Evolutionary conservation across 305 asterid species (phyloP).

Genomic region (Plantago coronopus): DNA sequence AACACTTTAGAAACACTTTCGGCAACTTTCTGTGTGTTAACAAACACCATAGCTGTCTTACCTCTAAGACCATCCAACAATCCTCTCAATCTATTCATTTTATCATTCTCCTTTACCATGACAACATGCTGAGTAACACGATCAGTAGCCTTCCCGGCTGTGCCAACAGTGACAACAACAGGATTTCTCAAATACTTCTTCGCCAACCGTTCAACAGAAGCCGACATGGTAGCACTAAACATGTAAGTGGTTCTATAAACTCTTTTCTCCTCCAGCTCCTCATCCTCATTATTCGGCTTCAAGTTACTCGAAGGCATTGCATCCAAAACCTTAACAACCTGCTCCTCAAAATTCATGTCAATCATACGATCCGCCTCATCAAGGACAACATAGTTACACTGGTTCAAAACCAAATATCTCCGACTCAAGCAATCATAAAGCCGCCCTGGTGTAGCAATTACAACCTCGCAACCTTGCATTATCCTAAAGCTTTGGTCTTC

Average conservation of each 20-base stretch:
- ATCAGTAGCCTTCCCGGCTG: slow-evolving; percentile 77
- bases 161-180: slow-evolving; percentile 80
- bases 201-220: slow-evolving; percentile 84
- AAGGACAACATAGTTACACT: slow-evolving; percentile 83
- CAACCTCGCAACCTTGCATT: slow-evolving; percentile 90
- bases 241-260: slow-evolving; percentile 80
- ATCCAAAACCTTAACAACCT: slow-evolving; percentile 74
- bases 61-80: slow-evolving; percentile 76
- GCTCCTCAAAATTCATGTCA: slow-evolving; percentile 89
- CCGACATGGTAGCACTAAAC: slow-evolving; percentile 91
- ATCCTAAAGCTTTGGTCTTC: slow-evolving; percentile 78
- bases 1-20: slow-evolving; percentile 57
- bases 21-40: slow-evolving; percentile 68
- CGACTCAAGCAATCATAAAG: slow-evolving; percentile 82
- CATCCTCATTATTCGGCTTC: slow-evolving; percentile 87
- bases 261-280: slow-evolving; percentile 81
- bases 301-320: slow-evolving; percentile 92
- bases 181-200: slow-evolving; percentile 84
- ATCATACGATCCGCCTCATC: slow-evolving; percentile 97
- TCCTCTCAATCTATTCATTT: slow-evolving; percentile 47
- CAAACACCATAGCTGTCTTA: slow-evolving; percentile 84
- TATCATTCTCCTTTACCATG: slow-evolving; percentile 75
- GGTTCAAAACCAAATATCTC: slow-evolving; percentile 74
- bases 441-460: slow-evolving; percentile 91
- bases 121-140: slow-evolving; percentile 73